These are phyloP conservation scores for Jimgerdemannia flammicorona DNA, from an alignment of 192 early-diverging fungal genomes.

Conservation along the genomic window DNA sequence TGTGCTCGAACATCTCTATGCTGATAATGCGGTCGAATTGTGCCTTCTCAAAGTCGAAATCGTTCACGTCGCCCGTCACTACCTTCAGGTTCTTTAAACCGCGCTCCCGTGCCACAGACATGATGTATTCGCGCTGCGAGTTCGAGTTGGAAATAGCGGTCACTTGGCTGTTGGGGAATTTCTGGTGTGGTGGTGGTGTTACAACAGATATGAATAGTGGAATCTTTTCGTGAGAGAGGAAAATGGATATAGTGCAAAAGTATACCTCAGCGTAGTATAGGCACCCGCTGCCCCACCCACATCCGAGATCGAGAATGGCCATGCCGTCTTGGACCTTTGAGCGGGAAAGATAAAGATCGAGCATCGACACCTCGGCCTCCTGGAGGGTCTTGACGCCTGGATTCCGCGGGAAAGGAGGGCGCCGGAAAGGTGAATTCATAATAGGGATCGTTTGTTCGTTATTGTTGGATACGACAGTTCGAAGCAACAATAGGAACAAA, in stretches of 20 bases:
- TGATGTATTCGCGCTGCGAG: slow-evolving; percentile 51
- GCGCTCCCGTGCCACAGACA: slow-evolving; percentile 20
- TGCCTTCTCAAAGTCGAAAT: slow-evolving; percentile 35
- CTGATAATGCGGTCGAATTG: slow-evolving; percentile 50
- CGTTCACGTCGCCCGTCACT: slow-evolving; percentile 54
- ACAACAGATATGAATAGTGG: too few species aligned
- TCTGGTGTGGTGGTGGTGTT: slow-evolving; percentile 10
- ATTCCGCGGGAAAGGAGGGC: background rate
- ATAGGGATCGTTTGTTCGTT: background rate
- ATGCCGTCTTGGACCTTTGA: slow-evolving; percentile 51
- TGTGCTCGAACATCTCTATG: slow-evolving; percentile 66
- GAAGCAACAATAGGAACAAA: slow-evolving; percentile 25
- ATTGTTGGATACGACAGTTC: slow-evolving; percentile 26
- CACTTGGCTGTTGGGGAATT: slow-evolving; percentile 51
- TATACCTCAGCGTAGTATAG: slow-evolving; percentile 54
- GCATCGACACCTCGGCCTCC: slow-evolving; percentile 58
- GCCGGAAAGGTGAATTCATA: background rate
- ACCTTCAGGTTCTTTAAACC: slow-evolving; percentile 52
- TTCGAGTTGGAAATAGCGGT: slow-evolving; percentile 57
- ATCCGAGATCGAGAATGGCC: slow-evolving; percentile 57
- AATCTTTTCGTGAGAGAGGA: background rate
- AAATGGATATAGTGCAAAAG: background rate
- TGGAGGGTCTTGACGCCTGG: slow-evolving; percentile 23
- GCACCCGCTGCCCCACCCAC: slow-evolving; percentile 60
- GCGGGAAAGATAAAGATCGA: slow-evolving; percentile 50